phyloP scores from a whole-genome alignment of 306 rosid genomes.

The Prunus padus region DNA sequence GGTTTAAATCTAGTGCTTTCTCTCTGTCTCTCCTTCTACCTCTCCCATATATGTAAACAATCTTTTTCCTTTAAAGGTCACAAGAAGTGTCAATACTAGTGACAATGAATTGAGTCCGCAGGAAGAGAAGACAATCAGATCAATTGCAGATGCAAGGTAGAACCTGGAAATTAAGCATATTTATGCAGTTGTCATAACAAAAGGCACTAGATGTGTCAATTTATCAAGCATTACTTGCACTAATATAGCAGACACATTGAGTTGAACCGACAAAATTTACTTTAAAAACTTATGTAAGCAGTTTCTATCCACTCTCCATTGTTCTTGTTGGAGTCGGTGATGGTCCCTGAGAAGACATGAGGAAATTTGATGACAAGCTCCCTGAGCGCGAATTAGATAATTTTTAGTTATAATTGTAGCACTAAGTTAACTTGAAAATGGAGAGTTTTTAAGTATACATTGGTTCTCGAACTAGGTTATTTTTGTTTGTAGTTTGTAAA shows the following conservation, averaged over 20 bases:
- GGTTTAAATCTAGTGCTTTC: constrained; percentile 35
- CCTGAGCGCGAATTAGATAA: constrained; percentile 81
- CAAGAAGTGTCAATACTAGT: constrained; percentile 47
- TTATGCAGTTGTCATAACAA: not conserved
- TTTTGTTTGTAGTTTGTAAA: constrained; percentile 66
- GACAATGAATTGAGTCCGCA: constrained; percentile 68
- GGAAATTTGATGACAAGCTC: constrained; percentile 79
- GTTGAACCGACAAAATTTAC: constrained; percentile 19
- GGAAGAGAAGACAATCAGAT: constrained; percentile 70
- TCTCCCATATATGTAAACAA: not conserved
- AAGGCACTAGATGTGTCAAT: not conserved
- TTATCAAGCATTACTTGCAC: not conserved
- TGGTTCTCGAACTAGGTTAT: constrained; percentile 3
- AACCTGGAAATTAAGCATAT: not conserved
- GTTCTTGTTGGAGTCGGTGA: constrained; percentile 92
- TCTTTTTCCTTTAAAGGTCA: constrained; percentile 47
- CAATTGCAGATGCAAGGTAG: constrained; percentile 83
- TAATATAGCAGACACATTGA: not conserved
- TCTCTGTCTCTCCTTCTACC: not conserved
- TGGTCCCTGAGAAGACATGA: constrained; percentile 98
- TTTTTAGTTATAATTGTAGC: constrained; percentile 56
- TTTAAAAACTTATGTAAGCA: constrained; percentile 29
- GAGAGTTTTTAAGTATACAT: not conserved
- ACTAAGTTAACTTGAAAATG: constrained; percentile 8
- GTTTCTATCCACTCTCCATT: constrained; percentile 77